phyloP scores from a whole-genome alignment of 1,284 basidiomycete species.

The Microbotryomycetes sp. region DNA sequence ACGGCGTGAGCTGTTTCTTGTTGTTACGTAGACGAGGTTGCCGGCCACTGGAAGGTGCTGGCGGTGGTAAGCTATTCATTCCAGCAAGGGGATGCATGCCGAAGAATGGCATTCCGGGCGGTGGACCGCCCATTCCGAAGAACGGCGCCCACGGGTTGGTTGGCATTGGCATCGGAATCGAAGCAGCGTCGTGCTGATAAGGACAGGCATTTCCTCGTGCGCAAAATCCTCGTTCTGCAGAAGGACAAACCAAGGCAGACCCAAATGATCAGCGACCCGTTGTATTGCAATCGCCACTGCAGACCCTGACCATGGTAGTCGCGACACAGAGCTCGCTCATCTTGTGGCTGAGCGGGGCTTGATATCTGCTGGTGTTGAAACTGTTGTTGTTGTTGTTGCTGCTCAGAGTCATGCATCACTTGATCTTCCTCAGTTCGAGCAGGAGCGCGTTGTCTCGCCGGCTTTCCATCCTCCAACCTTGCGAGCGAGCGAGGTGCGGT shows the following conservation, averaged over 20 bases:
- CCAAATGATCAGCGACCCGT: too few relatives aligned
- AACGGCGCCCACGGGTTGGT: constrained; percentile 42
- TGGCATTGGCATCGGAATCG: background rate
- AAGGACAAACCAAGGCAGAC: constrained; percentile 11
- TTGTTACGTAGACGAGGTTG: background rate
- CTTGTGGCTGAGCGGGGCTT: constrained; percentile 38
- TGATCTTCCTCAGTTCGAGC: too few relatives aligned
- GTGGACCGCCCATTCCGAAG: constrained; percentile 12
- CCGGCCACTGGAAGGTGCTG: background rate
- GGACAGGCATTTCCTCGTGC: constrained; percentile 83
- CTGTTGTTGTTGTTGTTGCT: too few relatives aligned
- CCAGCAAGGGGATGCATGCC: constrained; percentile 49
- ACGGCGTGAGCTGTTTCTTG: background rate
- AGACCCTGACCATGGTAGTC: constrained; percentile 75
- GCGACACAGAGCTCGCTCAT: constrained; percentile 50
- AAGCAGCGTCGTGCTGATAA: constrained; percentile 66
- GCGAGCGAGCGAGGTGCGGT: constrained; percentile 47
- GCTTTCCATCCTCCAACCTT: constrained; percentile 7
- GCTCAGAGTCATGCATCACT: too few relatives aligned
- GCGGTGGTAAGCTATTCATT: constrained; percentile 38
- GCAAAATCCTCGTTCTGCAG: constrained; percentile 76
- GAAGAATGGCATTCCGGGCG: constrained; percentile 40
- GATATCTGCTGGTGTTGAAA: too few relatives aligned
- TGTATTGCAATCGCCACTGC: too few relatives aligned
- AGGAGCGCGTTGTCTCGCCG: too few relatives aligned